Percentiles rank a stretch among this genome's conserved stretches.
Evolutionary conservation across 768 basidiomycete genomes (phyloP).

Genomic region (Amanita rubescens): DNA sequence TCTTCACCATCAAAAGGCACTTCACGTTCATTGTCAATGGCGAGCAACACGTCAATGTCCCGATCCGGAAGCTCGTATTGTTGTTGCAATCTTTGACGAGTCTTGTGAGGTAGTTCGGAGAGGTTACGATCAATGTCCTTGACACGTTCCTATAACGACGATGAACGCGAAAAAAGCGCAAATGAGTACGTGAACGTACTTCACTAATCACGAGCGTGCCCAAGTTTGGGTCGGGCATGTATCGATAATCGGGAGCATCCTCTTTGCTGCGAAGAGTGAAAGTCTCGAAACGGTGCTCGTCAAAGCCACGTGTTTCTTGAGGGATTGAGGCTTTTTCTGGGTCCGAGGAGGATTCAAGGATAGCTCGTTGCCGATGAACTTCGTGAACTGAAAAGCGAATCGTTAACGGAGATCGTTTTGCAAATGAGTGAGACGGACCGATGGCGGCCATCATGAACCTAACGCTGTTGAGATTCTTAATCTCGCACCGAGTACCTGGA

Average conservation of each 20-base stretch:
- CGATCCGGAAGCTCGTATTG: constrained; percentile 43
- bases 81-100: constrained; percentile 46
- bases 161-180: neutral
- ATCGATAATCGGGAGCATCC: constrained; percentile 91
- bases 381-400: constrained; percentile 55
- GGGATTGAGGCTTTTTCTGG: constrained; percentile 34
- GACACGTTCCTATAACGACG: constrained; percentile 50
- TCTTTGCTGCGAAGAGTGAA: constrained; percentile 84
- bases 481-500: constrained; percentile 83
- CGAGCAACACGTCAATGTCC: constrained; percentile 71
- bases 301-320: constrained; percentile 90
- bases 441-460: constrained; percentile 82
- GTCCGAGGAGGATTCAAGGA: constrained; percentile 31
- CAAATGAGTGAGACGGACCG: constrained; percentile 37
- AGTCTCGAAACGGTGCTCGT: constrained; percentile 76
- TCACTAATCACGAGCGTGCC: constrained; percentile 59
- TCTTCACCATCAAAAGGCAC: constrained; percentile 53
- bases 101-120: constrained; percentile 72
- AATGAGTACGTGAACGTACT: constrained; percentile 21
- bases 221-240: constrained; percentile 96
- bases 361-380: constrained; percentile 66
- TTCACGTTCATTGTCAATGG: constrained; percentile 59
- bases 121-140: constrained; percentile 41
- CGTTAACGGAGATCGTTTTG: neutral
- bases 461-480: constrained; percentile 95